Evolutionary conservation across 129 eudicot species (phyloP), one percentile per base, ranked within the genome.

Genomic region (Artemisia argyi): DNA sequence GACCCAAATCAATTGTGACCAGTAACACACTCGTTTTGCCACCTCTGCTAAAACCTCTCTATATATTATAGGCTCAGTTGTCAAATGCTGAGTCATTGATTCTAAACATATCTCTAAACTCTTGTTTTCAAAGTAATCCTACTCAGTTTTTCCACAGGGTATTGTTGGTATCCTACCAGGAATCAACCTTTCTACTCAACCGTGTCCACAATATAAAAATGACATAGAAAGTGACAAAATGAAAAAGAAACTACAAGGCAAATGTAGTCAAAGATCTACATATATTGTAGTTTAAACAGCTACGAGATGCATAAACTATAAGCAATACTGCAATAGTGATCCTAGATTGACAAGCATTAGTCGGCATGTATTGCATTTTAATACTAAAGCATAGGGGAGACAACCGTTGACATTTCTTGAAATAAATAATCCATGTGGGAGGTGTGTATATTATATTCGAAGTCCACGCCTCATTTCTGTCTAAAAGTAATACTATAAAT

Each of bases 121-220:
- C 39, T 46, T 19, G 20, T 61, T 4, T 30, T 2, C 47, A 61
- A 61, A 61, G 22, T 58, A 58, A 58, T n/a, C 64, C 15, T 2
- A 58, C 48, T 28, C 4, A 9, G 60, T 15, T 47, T 60, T n/a
- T 48, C 47, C 39, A 11, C 48, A 24, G 11, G 1, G 8, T 55
- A 14, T 74, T 74, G 11, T 42, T 3, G 12, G 80, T 18, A n/a
- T 58, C 69, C 65, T 61, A 77, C 71, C 58, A 69, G 53, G 35
- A 69, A 60, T 62, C 48, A 77, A 61, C 81, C 55, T 48, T 69
- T 61, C 58, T 39, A 69, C 76, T 77, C 76, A 77, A 77, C 76
- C 76, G 76, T 77, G 81, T 69, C 47, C 62, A 77, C 65, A 5
- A 50, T 52, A 49, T 69, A 59, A 68, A 59, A 49, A 68, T 55